phyloP scores from a whole-genome alignment of 139 green algal species.

The Chlamydomonas schloesseri region DNA sequence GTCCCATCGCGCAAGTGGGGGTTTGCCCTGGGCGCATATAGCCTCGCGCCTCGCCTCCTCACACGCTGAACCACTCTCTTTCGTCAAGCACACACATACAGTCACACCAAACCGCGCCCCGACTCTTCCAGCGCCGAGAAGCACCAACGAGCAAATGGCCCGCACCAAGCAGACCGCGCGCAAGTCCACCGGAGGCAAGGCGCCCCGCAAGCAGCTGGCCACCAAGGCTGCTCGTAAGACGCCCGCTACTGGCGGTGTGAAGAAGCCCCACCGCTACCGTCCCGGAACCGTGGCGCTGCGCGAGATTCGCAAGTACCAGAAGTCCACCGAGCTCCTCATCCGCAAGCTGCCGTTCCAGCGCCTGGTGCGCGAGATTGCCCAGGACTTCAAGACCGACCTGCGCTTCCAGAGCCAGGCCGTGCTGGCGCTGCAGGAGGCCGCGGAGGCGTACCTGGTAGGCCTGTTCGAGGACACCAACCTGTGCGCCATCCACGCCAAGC shows the following conservation, averaged over 20 bases:
- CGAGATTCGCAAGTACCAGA: conserved; percentile 95
- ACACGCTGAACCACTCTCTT: too few species aligned
- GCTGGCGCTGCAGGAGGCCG: conserved; percentile 95
- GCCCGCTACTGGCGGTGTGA: conserved; percentile 74
- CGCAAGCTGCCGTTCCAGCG: conserved; percentile 96
- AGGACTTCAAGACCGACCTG: conserved; percentile 99
- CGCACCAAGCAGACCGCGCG: conserved; percentile 91
- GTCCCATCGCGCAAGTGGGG: too few species aligned
- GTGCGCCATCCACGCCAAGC: conserved; percentile 96
- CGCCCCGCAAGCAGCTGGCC: conserved; percentile 94
- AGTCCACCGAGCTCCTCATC: conserved; percentile 93
- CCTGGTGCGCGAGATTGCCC: conserved; percentile 96
- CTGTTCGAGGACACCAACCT: conserved; percentile 94
- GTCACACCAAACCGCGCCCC: too few species aligned
- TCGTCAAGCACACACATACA: too few species aligned
- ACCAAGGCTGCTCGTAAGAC: conserved; percentile 89
- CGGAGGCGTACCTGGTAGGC: conserved; percentile 96
- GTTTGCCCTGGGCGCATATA: too few species aligned
- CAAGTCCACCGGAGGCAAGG: conserved; percentile 91
- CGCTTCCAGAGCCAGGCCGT: conserved; percentile 95
- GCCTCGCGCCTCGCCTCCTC: too few species aligned
- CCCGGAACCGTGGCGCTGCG: conserved; percentile 88
- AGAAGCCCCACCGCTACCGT: conserved; percentile 88
- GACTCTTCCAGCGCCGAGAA: too few species aligned
- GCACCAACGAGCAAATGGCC: conserved; percentile 79